Conservation (phyloP, 179 eudicot species). For the Actinidia arguta region DNA sequence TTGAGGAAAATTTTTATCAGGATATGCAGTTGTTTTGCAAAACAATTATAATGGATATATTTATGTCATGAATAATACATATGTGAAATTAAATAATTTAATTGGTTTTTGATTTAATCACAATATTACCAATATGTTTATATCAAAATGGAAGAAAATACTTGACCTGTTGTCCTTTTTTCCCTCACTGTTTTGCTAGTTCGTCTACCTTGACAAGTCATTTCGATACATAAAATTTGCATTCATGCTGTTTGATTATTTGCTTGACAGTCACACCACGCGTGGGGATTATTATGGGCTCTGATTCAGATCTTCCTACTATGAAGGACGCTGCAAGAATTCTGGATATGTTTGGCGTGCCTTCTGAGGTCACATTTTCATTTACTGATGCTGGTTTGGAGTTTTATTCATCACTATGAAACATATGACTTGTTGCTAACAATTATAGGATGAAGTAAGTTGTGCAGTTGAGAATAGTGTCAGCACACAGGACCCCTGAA, state of each 20-base stretch:
- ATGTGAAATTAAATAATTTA: too few relatives aligned
- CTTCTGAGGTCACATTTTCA: constrained; percentile 61
- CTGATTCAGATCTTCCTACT: constrained; percentile 95
- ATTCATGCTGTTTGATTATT: constrained; percentile 1
- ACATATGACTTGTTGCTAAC: background rate
- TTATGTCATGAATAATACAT: too few relatives aligned
- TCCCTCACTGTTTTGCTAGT: background rate
- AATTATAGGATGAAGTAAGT: background rate
- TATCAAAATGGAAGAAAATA: background rate
- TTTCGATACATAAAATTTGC: background rate
- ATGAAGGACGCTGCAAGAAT: constrained; percentile 93
- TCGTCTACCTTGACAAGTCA: background rate
- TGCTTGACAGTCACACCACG: constrained; percentile 56
- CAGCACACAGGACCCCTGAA: constrained; percentile 96
- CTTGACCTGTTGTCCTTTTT: background rate
- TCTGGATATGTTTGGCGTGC: constrained; percentile 65
- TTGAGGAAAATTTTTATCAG: too few relatives aligned
- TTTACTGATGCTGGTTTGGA: background rate
- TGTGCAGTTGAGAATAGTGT: constrained; percentile 82
- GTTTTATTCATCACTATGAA: background rate
- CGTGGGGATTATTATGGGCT: constrained; percentile 97
- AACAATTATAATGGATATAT: too few relatives aligned
- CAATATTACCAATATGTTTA: background rate
- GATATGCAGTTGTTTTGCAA: too few relatives aligned
- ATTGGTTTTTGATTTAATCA: background rate